These are phyloP conservation scores for Aphanomyces stellatus DNA, from an alignment of 352 stramenopile species.

Conservation along the genomic window DNA sequence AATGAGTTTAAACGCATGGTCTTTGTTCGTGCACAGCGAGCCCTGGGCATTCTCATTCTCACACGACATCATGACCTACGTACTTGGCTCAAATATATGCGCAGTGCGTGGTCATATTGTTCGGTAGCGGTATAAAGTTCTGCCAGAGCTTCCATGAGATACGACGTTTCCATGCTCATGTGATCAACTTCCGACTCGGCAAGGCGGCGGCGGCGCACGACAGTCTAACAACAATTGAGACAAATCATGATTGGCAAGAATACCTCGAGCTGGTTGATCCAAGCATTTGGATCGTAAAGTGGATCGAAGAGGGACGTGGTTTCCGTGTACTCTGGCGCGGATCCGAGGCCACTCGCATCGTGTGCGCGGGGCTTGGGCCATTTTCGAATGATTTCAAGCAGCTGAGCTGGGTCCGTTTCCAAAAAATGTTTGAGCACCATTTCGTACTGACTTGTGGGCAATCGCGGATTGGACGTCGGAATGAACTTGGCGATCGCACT, in stretches of 20 bases:
- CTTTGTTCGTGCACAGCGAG: slow-evolving; percentile 78
- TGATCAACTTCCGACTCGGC: slow-evolving; percentile 33
- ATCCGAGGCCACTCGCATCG: neutral
- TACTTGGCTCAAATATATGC: slow-evolving; percentile 73
- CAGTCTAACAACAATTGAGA: slow-evolving; percentile 13
- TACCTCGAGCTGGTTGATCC: slow-evolving; percentile 76
- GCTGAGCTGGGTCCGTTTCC: slow-evolving; percentile 61
- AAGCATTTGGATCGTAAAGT: slow-evolving; percentile 64
- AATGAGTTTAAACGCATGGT: slow-evolving; percentile 78
- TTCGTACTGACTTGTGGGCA: slow-evolving; percentile 67
- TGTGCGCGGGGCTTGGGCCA: slow-evolving; percentile 59
- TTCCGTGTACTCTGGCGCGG: slow-evolving; percentile 50
- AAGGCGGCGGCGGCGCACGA: slow-evolving; percentile 60
- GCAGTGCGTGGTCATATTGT: slow-evolving; percentile 72
- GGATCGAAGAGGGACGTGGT: slow-evolving; percentile 51
- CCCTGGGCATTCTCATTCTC: slow-evolving; percentile 15
- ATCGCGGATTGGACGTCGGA: slow-evolving; percentile 54
- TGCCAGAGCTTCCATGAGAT: slow-evolving; percentile 70
- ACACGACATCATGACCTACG: neutral
- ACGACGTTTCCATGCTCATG: slow-evolving; percentile 72
- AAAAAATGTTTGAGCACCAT: slow-evolving; percentile 83
- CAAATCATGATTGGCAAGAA: neutral
- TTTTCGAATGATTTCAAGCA: slow-evolving; percentile 72
- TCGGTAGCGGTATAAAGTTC: slow-evolving; percentile 75
- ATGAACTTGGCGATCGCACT: slow-evolving; percentile 62